Conservation (phyloP, 1,284 basidiomycete genomes). For the Leccinum insolens region DNA sequence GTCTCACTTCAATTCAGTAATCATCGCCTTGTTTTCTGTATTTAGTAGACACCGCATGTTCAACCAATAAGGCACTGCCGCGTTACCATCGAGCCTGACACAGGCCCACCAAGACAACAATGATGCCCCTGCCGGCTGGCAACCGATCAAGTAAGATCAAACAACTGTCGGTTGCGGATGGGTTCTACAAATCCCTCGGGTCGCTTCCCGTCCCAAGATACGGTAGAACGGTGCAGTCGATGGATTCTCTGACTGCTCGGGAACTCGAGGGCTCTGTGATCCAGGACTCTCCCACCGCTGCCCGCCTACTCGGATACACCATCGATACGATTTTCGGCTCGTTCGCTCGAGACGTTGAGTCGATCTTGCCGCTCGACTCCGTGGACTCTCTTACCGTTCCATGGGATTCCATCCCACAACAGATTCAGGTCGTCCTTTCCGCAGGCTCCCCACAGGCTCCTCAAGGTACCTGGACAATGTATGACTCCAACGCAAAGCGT, state of each 20-base stretch:
- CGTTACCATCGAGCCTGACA: neutral
- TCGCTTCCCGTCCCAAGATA: neutral
- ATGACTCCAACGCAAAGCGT: neutral
- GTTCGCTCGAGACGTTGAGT: neutral
- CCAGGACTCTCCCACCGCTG: neutral
- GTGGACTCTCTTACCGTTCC: neutral
- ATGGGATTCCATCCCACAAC: neutral
- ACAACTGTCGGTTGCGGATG: neutral
- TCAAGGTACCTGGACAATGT: neutral
- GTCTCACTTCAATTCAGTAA: neutral
- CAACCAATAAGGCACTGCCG: neutral
- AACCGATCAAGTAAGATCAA: neutral
- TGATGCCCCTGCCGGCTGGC: neutral
- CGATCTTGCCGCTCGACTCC: neutral
- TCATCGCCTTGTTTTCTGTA: neutral
- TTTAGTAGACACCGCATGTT: neutral
- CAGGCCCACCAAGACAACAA: neutral
- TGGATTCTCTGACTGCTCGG: neutral
- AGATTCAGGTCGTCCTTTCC: neutral
- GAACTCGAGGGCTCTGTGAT: constrained; percentile 3
- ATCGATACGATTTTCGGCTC: neutral
- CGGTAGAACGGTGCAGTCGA: neutral
- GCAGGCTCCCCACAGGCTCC: neutral
- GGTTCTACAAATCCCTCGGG: neutral
- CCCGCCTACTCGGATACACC: constrained; percentile 1